Evolutionary conservation across 2,329 filamentous ascomycete species (phyloP).

Genomic region (Talaromyces sp.): DNA sequence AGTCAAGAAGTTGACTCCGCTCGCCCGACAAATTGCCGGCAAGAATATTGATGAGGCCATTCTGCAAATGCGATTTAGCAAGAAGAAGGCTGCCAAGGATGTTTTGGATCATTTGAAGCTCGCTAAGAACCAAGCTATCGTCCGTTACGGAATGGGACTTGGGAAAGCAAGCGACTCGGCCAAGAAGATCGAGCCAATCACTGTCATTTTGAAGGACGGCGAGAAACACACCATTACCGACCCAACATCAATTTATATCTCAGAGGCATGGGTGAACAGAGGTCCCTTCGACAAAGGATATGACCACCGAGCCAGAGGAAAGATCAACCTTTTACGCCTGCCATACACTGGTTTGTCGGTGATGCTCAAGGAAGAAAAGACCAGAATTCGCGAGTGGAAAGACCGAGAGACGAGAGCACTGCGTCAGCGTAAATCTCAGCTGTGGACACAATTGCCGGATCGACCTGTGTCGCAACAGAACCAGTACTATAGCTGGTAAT

Average conservation of each 20-base stretch:
- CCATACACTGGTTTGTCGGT: slow-evolving; percentile 74
- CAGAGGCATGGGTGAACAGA: slow-evolving; percentile 87
- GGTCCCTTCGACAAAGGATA: slow-evolving; percentile 59
- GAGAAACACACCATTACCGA: slow-evolving; percentile 67
- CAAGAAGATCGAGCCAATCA: slow-evolving; percentile 41
- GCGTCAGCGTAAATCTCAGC: slow-evolving; percentile 68
- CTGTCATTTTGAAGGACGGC: slow-evolving; percentile 71
- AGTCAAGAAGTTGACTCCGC: slow-evolving; percentile 82
- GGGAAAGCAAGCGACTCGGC: slow-evolving; percentile 27
- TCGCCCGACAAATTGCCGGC: slow-evolving; percentile 84
- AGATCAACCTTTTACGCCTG: slow-evolving; percentile 63
- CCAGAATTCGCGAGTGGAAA: slow-evolving; percentile 72
- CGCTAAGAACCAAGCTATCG: slow-evolving; percentile 76
- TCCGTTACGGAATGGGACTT: slow-evolving; percentile 79
- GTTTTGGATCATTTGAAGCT: slow-evolving; percentile 74
- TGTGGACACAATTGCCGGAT: slow-evolving; percentile 86
- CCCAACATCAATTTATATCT: slow-evolving; percentile 79
- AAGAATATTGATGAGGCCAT: slow-evolving; percentile 95
- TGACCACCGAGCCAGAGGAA: slow-evolving; percentile 73
- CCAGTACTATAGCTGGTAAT: slow-evolving; percentile 88
- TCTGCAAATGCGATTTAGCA: slow-evolving; percentile 88
- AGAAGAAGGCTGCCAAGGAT: slow-evolving; percentile 85
- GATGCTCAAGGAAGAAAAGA: slow-evolving; percentile 89
- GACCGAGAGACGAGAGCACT: slow-evolving; percentile 74
- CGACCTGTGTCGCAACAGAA: slow-evolving; percentile 77